Evolutionary conservation across 2,329 filamentous ascomycete species (phyloP), one percentile per base, ranked within the genome.

Genomic region (Aspergillus ochraceus): DNA sequence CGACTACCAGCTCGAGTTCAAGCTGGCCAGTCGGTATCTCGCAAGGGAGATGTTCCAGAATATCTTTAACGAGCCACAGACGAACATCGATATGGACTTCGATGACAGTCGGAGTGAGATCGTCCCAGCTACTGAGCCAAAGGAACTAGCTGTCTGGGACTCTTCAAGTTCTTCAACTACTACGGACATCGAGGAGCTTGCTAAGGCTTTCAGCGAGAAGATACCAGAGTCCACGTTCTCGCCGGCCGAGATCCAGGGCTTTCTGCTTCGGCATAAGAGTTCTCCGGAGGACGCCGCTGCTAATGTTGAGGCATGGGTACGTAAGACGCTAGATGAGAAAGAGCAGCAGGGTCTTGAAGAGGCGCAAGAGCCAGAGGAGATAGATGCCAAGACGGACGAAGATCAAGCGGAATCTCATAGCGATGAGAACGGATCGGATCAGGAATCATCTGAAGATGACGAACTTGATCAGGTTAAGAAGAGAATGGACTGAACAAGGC

Each of bases 161-260:
- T 24, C 19, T 10, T 24, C 36, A 29, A 47, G 39, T n/a, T 11
- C 26, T 8, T 14, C 42, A 17, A 51, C 29, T 6, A 51, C 29
- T 6, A 17, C 53, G 6, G 68, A 76, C 39, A 53, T 84, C 17
- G 68, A 74, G 14, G 62, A 62, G 3, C 70, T 84, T 58, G 80
- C 81, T 2, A 61, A 71, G 2, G 61, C 74, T 1, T 86, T 85
- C 64, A 79, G 82, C 0, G 65, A 68, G 1, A 57, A 67, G 20
- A 58, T 85, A 8, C 81, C 82, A 0, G 79, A 82, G 54, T 68
- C 71, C 11, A 76, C 63, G 1, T 83, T 84, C 61, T 80, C 79
- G 4, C 83, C 83, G 0, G 82, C 83, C 1, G 82, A 85, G 65
- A 77, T 85, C 19, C 83, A 85, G 65, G 81, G 81, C 11, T 83